A percentile compares a stretch with the other conserved stretches of the same genome.
These are phyloP conservation scores for Sordaria brevicollis DNA, from an alignment of 495 filamentous ascomycete species.

Conservation along the genomic window DNA sequence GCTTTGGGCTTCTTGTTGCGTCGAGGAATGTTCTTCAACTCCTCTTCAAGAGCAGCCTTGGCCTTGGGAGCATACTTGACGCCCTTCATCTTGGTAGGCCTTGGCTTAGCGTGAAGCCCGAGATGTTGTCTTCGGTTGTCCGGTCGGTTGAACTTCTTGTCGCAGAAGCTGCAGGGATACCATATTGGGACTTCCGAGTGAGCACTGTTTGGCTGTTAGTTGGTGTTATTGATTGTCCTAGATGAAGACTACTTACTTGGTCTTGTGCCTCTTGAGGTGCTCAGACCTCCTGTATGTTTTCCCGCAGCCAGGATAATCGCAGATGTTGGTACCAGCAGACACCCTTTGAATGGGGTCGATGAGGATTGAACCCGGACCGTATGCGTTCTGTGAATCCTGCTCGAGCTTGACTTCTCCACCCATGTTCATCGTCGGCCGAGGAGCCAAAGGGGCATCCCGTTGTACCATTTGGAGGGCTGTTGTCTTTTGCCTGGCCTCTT, in stretches of 20 bases:
- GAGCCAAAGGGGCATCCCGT: background rate
- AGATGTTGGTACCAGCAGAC: constrained; percentile 9
- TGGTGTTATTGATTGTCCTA: background rate
- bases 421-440: background rate
- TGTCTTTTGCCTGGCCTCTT: constrained; percentile 22
- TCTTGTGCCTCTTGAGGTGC: constrained; percentile 52
- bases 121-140: constrained; percentile 32
- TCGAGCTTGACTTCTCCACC: background rate
- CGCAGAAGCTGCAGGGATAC: constrained; percentile 6
- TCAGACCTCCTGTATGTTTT: constrained; percentile 51
- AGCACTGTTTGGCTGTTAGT: background rate
- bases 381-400: background rate
- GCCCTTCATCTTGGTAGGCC: constrained; percentile 13
- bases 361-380: background rate
- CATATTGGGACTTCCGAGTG: background rate
- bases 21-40: constrained; percentile 13
- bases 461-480: constrained; percentile 24
- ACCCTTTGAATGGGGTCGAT: background rate
- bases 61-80: constrained; percentile 20
- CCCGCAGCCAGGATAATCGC: constrained; percentile 22
- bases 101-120: constrained; percentile 21
- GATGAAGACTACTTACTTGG: background rate
- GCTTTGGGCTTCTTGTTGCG: constrained; percentile 8
- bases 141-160: constrained; percentile 10
- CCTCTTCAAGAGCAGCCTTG: constrained; percentile 13